These are phyloP conservation scores for Penicillium sp. DNA, from an alignment of 2,329 filamentous ascomycete species.

Conservation along the genomic window DNA sequence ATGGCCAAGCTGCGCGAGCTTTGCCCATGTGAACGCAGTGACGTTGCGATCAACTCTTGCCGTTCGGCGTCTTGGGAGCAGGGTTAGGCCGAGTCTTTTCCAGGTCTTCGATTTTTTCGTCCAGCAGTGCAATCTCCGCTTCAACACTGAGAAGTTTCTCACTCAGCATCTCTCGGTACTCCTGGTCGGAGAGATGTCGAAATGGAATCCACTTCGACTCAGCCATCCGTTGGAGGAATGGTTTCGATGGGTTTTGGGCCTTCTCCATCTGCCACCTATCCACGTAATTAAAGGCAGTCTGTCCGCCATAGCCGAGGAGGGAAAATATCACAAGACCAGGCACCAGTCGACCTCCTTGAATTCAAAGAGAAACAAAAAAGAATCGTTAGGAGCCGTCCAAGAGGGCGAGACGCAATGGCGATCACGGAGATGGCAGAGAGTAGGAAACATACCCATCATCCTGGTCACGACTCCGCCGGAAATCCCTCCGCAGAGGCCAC, in stretches of 20 bases:
- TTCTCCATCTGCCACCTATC: conserved; percentile 43
- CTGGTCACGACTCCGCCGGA: conserved; percentile 54
- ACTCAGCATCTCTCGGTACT: conserved; percentile 64
- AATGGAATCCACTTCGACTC: conserved; percentile 67
- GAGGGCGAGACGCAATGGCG: conserved; percentile 1
- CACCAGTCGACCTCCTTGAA: conserved; percentile 50
- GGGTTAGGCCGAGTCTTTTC: conserved; percentile 23
- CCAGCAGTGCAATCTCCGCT: conserved; percentile 69
- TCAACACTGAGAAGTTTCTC: conserved; percentile 68
- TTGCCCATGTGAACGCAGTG: too few species aligned
- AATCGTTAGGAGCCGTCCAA: neutral
- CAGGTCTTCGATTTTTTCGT: conserved; percentile 63
- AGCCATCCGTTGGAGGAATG: conserved; percentile 46
- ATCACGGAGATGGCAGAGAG: too few species aligned
- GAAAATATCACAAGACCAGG: conserved; percentile 57
- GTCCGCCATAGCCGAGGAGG: conserved; percentile 52
- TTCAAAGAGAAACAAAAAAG: conserved; percentile 10
- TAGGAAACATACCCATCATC: conserved; percentile 44
- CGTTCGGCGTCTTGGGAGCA: neutral
- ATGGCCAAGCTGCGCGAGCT: too few species aligned
- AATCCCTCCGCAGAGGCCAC: conserved; percentile 63
- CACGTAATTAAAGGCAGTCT: conserved; percentile 49
- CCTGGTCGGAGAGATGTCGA: conserved; percentile 61
- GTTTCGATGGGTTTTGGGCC: conserved; percentile 32
- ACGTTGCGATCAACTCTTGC: conserved; percentile 5